Evolutionary conservation across 2,329 filamentous ascomycete species (phyloP), one percentile per base, ranked within the genome.

Genomic region (Phialophora tarda): DNA sequence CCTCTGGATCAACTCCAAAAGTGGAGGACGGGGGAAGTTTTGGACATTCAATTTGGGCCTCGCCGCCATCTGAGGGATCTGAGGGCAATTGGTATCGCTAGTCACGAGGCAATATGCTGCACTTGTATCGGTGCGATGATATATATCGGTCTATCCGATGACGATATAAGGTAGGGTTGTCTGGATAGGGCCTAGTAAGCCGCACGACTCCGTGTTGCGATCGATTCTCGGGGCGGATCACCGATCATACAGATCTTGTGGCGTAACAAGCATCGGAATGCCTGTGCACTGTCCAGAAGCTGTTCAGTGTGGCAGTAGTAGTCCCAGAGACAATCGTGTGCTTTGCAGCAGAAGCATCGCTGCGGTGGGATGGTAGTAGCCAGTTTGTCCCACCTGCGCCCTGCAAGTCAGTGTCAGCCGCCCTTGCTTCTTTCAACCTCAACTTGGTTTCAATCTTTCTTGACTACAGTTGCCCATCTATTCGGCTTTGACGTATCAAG

Each of bases 1-100:
- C 58, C 84, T 79, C 2, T 80, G 74, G 4, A 82, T 85, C 71
- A 78, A 80, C 72, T 88, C 85, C 64, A 87, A 79, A 44, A 82
- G 75, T 1, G 86, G 86, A 30, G 86, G 86, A 26, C 87, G 82
- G 12, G 86, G 87, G 59, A 75, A 75, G 59, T 67, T 70, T 32
- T 74, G 73, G 30, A 75, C 74, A 59, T 75, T 75, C 30, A 75
- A 69, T 59, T 72, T 74, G 5, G 68, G 55, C 65, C 73, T 74
- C 8, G 69, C 64, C 12, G 64, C 62, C 69, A 71, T 71, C 2
- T 34, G 24, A 21, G n/a, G n/a, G 6, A 71, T 71, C 2, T 34
- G 24, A 21, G n/a, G n/a, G 6, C 28, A 17, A 6, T 21, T 30
- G n/a, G 17, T 28, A 32, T 55, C 5, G 51, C 23, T 32, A 51